phyloP scores from a whole-genome alignment of 192 early-diverging fungal genomes.

The Cetraspora pellucida region DNA sequence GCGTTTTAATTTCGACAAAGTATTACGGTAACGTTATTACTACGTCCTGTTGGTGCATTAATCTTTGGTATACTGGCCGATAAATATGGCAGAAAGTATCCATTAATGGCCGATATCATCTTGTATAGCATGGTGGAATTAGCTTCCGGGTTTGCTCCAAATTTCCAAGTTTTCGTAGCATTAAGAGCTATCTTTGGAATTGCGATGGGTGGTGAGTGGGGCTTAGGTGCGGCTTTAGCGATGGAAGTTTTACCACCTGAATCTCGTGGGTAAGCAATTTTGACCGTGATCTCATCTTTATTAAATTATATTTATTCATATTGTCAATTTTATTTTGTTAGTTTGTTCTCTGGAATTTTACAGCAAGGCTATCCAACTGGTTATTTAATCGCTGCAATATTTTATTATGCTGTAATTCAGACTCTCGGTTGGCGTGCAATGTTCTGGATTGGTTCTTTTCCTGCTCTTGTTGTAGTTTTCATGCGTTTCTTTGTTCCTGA shows the following conservation, averaged over 20 bases:
- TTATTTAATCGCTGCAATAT: constrained; percentile 63
- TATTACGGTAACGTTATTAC: constrained; percentile 69
- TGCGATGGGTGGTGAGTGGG: constrained; percentile 76
- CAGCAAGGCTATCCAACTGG: constrained; percentile 75
- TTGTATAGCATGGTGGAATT: constrained; percentile 66
- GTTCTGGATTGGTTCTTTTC: constrained; percentile 67
- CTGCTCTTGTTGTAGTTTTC: constrained; percentile 59
- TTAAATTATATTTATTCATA: background rate
- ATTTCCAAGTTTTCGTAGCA: constrained; percentile 61
- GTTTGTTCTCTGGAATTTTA: constrained; percentile 72
- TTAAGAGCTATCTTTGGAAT: constrained; percentile 68
- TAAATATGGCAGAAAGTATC: constrained; percentile 66
- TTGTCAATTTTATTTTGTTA: background rate
- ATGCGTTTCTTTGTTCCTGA: constrained; percentile 68
- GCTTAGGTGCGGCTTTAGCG: constrained; percentile 69
- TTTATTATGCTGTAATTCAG: constrained; percentile 60
- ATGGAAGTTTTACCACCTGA: constrained; percentile 71
- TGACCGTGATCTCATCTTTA: background rate
- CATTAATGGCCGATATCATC: constrained; percentile 67
- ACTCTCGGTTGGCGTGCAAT: constrained; percentile 67
- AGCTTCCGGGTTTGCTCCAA: constrained; percentile 65
- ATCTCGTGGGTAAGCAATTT: constrained; percentile 51
- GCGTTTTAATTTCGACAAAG: constrained; percentile 36
- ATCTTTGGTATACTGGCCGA: constrained; percentile 73
- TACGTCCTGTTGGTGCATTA: constrained; percentile 72